Evolutionary conservation across 225 moss, liverwort and hornwort genomes (phyloP), one percentile per base, ranked within the genome.

Genomic region (Rhytidiadelphus loreus): DNA sequence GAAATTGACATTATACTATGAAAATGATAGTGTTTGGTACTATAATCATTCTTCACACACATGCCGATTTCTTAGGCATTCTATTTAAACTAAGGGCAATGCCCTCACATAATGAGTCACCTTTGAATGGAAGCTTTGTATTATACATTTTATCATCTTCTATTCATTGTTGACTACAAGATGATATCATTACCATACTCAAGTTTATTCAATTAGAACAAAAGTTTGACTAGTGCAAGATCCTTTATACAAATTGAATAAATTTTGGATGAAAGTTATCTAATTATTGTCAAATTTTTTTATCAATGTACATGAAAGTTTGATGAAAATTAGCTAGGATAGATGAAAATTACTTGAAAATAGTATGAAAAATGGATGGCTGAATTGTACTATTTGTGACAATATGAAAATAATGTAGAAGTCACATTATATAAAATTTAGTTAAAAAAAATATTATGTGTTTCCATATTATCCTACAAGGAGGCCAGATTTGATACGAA

Each of bases 1-100:
- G 48, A 9, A 48, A 9, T 9, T 48, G 48, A 48, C 48, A 48
- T 48, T 48, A n/a, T 22, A 16, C 11, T 29, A 44, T 9, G 5
- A 28, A 30, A 74, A 29, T 46, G 48, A 30, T 11, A 30, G 11
- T 74, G 2, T 19, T 48, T 48, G 6, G 11, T 30, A 48, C 19
- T 28, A 6, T 10, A 71, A 25, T 43, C 16, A 71, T 43, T 69
- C 11, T 69, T 12, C 1, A 13, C 2, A 0, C 0, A 1, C 1
- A 22, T 2, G 13, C 0, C 2, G 3, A 39, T 39, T 24, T 1
- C 8, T 72, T 0, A 44, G 0, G 2, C 28, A 72, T 16, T 44
- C 3, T 28, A 0, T 5, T 43, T 71, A 26, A 41, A 43, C 9
- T 43, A 1, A 9, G 0, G 14, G 1, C 0, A 26, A 1, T 43